Evolutionary conservation across 257 asterid species (phyloP).

Genomic region (Echium plantagineum): DNA sequence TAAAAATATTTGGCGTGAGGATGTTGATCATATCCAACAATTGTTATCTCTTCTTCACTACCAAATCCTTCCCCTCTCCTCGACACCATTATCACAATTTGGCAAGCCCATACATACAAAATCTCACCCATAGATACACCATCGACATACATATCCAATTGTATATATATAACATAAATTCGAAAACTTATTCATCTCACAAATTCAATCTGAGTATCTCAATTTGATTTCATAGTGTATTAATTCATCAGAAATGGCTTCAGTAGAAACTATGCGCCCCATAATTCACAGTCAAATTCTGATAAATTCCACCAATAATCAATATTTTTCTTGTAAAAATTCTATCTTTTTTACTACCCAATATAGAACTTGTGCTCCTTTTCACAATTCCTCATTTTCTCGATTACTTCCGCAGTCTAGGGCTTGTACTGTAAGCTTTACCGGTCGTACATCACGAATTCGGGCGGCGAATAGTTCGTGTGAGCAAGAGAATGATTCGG

Average conservation of each 20-base stretch:
- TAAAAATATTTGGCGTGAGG: too few species aligned
- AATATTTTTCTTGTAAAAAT: constrained; percentile 23
- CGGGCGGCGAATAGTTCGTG: constrained; percentile 47
- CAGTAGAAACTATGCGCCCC: constrained; percentile 35
- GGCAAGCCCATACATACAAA: too few species aligned
- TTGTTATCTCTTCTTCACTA: too few species aligned
- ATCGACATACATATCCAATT: too few species aligned
- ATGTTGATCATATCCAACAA: too few species aligned
- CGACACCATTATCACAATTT: too few species aligned
- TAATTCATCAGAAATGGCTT: constrained; percentile 28
- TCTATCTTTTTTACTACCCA: constrained; percentile 29
- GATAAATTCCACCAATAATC: constrained; percentile 26
- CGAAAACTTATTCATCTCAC: too few species aligned
- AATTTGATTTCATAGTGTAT: not conserved
- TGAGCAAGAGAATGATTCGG: constrained; percentile 75
- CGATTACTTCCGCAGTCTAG: not conserved
- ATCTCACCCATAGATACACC: too few species aligned
- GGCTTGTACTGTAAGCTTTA: constrained; percentile 17
- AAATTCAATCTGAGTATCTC: too few species aligned
- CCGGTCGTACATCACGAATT: constrained; percentile 15
- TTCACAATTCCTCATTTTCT: constrained; percentile 22
- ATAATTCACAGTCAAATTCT: constrained; percentile 42
- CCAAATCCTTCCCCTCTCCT: too few species aligned
- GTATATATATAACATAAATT: too few species aligned
- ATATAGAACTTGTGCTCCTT: constrained; percentile 24